Conservation (phyloP, 345 rosid genomes). For the Microcos paniculata region DNA sequence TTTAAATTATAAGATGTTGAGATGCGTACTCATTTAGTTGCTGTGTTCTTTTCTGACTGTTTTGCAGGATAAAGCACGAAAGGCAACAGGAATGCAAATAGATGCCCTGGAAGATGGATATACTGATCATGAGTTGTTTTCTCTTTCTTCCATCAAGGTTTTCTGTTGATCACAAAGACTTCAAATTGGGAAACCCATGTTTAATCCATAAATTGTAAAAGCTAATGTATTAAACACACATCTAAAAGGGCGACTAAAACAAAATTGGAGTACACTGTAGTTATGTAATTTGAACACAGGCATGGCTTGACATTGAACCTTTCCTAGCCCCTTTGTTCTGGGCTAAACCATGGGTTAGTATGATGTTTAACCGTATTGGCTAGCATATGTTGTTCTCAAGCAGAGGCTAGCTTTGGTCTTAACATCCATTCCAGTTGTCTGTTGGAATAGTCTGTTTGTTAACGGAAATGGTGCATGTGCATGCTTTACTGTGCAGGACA, state of each 20-base stretch:
- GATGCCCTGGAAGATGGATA: conserved; percentile 89
- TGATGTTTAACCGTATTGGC: background rate
- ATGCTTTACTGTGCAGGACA: background rate
- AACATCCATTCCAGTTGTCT: background rate
- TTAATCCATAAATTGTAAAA: background rate
- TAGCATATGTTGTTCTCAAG: background rate
- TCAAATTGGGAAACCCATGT: background rate
- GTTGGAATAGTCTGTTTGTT: background rate
- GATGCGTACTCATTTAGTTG: background rate
- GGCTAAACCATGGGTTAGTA: background rate
- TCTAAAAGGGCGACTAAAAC: background rate
- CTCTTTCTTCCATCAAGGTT: conserved; percentile 94
- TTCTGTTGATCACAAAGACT: background rate
- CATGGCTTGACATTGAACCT: background rate
- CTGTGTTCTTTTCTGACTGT: conserved; percentile 6
- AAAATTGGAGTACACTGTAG: background rate
- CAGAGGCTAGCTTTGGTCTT: background rate
- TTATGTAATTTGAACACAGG: background rate
- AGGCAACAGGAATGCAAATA: conserved; percentile 72
- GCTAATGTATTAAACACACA: background rate
- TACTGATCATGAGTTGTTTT: conserved; percentile 71
- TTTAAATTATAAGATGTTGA: background rate
- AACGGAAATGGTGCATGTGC: background rate
- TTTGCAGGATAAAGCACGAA: conserved; percentile 76
- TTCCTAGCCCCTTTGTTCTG: background rate